A percentile compares a stretch with the other conserved stretches of the same genome.
Conservation (phyloP, 371 early-diverging fungal species). For the Rozella allomycis region DNA sequence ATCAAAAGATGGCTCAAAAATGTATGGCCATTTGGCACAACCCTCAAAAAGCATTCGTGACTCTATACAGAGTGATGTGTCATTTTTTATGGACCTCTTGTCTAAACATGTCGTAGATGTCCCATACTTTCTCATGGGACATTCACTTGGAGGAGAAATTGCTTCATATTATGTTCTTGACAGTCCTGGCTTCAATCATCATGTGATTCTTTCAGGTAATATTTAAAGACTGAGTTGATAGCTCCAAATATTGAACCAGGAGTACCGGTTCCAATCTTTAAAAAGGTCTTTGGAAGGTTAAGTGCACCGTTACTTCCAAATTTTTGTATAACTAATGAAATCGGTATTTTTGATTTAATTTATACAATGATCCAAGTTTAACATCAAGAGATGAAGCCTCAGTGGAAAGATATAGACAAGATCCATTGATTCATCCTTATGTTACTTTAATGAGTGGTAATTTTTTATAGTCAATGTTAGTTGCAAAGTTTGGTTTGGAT, state of each 20-base stretch:
- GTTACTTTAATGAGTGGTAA: conserved; percentile 18
- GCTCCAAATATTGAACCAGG: background rate
- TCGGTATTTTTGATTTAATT: too few relatives aligned
- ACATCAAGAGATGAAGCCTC: conserved; percentile 10
- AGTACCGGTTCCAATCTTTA: background rate
- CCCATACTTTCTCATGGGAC: conserved; percentile 40
- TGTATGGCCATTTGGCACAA: too few relatives aligned
- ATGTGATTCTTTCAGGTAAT: background rate
- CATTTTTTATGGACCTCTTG: too few relatives aligned
- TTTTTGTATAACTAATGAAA: background rate
- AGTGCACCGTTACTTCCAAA: background rate
- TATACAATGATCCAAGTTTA: background rate
- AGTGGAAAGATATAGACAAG: conserved; percentile 18
- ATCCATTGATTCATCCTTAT: conserved; percentile 29
- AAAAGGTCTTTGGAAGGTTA: background rate
- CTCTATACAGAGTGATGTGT: too few relatives aligned
- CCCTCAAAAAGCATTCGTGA: too few relatives aligned
- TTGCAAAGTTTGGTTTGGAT: conserved; percentile 1
- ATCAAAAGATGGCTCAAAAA: too few relatives aligned
- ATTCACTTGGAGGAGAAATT: conserved; percentile 16
- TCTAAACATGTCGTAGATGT: too few relatives aligned
- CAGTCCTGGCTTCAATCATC: background rate
- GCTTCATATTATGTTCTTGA: background rate
- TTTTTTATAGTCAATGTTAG: background rate
- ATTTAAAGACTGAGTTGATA: too few relatives aligned